These are phyloP conservation scores for Sporothrix brasiliensis DNA, from an alignment of 2,329 filamentous ascomycete species.

Conservation along the genomic window DNA sequence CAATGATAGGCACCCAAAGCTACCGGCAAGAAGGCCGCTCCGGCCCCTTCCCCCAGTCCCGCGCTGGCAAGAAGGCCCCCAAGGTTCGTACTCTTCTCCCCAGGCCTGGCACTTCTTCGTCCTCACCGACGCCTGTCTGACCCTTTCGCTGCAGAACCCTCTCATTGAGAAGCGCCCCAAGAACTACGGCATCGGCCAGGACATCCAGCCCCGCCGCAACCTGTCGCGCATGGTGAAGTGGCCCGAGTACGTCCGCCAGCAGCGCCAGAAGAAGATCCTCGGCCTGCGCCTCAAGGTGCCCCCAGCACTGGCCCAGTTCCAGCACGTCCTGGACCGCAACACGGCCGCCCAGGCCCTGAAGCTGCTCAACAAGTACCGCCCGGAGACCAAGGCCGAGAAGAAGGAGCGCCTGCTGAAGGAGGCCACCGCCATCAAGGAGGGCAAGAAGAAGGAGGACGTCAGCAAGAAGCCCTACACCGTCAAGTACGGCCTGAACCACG, in stretches of 20 bases:
- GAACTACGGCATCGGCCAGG: slow-evolving; percentile 99
- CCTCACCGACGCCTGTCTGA: slow-evolving; percentile 33
- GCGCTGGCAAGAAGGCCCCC: slow-evolving; percentile 92
- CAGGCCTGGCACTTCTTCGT: no score
- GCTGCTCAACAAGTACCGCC: slow-evolving; percentile 99
- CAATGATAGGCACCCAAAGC: slow-evolving; percentile 99
- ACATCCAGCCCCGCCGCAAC: slow-evolving; percentile 96
- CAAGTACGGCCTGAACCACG: slow-evolving; percentile 99
- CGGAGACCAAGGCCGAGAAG: slow-evolving; percentile 99
- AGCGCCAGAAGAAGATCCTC: slow-evolving; percentile 93
- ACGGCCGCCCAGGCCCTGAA: slow-evolving; percentile 97
- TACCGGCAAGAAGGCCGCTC: slow-evolving; percentile 92
- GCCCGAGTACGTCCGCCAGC: slow-evolving; percentile 98
- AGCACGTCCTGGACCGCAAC: slow-evolving; percentile 95
- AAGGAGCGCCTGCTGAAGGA: slow-evolving; percentile 99
- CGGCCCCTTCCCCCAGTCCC: slow-evolving; percentile 93
- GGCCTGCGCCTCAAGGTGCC: slow-evolving; percentile 98
- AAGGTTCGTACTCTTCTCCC: slow-evolving; percentile 70
- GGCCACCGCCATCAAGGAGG: slow-evolving; percentile 95
- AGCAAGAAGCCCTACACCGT: slow-evolving; percentile 99
- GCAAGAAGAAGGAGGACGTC: slow-evolving; percentile 99
- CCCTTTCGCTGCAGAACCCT: slow-evolving; percentile 71
- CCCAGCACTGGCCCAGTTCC: slow-evolving; percentile 95
- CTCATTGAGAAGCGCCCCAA: slow-evolving; percentile 97
- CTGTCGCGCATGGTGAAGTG: slow-evolving; percentile 98